Conservation (phyloP, 1,284 basidiomycete species). For the Tilletia caries region DNA sequence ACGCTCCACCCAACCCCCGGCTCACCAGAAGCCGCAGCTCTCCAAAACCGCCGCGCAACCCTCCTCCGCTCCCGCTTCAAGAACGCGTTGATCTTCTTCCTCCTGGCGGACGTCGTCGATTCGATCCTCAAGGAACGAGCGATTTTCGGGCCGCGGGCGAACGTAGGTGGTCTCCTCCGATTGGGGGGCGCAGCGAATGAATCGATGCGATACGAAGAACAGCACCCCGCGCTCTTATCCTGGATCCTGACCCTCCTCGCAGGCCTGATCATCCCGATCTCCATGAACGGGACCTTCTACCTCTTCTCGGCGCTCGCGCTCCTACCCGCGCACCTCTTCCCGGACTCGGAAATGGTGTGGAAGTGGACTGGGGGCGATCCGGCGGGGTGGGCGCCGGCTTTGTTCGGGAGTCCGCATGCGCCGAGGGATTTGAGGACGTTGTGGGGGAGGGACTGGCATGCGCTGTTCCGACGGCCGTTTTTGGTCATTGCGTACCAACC, state of each 20-base stretch:
- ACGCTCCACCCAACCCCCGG: conserved; percentile 21
- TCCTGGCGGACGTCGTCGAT: conserved; percentile 22
- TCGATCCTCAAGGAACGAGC: conserved; percentile 17
- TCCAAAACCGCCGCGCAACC: conserved; percentile 1
- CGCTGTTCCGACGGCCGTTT: not conserved
- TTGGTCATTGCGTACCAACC: not conserved
- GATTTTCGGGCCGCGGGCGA: not conserved
- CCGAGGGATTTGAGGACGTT: not conserved
- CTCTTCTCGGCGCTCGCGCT: conserved; percentile 1
- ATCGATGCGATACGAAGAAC: not conserved
- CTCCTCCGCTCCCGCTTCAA: conserved; percentile 12
- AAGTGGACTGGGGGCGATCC: not conserved
- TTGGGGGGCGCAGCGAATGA: conserved; percentile 1
- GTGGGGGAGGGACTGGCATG: conserved; percentile 1
- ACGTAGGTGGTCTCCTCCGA: not conserved
- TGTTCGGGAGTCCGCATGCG: not conserved
- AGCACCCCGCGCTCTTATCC: too few relatives aligned
- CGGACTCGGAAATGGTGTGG: not conserved
- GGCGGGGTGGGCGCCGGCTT: not conserved
- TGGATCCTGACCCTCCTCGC: not conserved
- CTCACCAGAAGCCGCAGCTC: not conserved
- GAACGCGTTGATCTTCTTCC: conserved; percentile 18
- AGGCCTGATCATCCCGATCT: not conserved
- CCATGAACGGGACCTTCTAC: conserved; percentile 1
- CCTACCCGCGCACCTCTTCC: conserved; percentile 1